Conservation (phyloP, 208 protist genomes). For the Trypanosomatidae sp. region DNA sequence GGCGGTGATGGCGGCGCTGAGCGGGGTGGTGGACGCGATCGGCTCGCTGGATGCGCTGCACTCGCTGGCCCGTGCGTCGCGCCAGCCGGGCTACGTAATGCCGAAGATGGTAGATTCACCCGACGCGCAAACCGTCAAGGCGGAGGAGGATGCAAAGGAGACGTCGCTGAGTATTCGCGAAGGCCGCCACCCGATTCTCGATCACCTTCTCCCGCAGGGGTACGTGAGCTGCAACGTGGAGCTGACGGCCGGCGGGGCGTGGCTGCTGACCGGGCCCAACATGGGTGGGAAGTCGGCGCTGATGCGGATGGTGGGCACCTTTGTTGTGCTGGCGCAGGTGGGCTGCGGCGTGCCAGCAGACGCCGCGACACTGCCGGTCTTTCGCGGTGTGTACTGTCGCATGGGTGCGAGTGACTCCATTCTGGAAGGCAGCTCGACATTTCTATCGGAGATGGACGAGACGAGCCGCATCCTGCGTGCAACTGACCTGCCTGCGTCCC, state of each 20-base stretch:
- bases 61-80: constrained; percentile 52
- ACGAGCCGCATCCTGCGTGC: constrained; percentile 92
- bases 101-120: too few species aligned
- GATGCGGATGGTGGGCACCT: constrained; percentile 91
- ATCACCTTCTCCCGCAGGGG: constrained; percentile 50
- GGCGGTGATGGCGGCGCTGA: constrained; percentile 35
- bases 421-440: constrained; percentile 91
- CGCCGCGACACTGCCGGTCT: constrained; percentile 76
- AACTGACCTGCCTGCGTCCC: constrained; percentile 56
- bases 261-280: constrained; percentile 94
- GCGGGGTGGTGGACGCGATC: constrained; percentile 40
- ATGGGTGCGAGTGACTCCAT: constrained; percentile 95
- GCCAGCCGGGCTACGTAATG: constrained; percentile 58
- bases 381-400: constrained; percentile 90
- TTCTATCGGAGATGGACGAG: constrained; percentile 97
- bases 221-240: constrained; percentile 73
- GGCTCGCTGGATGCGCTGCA: constrained; percentile 64
- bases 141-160: background rate
- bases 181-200: constrained; percentile 77
- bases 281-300: constrained; percentile 97
- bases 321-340: constrained; percentile 93
- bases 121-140: constrained; percentile 10
- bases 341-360: constrained; percentile 95
- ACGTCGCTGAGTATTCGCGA: constrained; percentile 30
- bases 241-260: constrained; percentile 46